phyloP scores from a whole-genome alignment of 441 rosid genomes.

The Croton setiger region DNA sequence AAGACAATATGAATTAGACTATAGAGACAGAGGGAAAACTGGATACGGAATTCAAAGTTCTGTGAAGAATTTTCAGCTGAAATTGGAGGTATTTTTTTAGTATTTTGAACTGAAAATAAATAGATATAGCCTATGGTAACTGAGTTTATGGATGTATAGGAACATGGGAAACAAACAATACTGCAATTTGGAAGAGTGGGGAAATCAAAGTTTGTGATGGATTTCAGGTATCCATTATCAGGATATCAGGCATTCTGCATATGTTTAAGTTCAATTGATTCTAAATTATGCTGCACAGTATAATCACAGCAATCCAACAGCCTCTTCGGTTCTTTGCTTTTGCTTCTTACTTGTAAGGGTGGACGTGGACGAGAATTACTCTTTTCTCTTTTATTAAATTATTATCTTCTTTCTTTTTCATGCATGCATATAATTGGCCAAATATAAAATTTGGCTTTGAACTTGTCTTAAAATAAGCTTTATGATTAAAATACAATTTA shows the following conservation, averaged over 20 bases:
- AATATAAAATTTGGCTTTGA: no score
- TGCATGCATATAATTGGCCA: no score
- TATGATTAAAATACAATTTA: no score
- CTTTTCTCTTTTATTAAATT: no score
- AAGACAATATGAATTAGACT: slow-evolving; percentile 75
- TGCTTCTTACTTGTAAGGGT: not conserved
- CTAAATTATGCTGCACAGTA: slow-evolving; percentile 81
- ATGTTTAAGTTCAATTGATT: slow-evolving; percentile 85
- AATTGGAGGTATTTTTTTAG: slow-evolving; percentile 53
- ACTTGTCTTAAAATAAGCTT: no score
- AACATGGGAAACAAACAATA: slow-evolving; percentile 67
- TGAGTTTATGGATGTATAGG: slow-evolving; percentile 27
- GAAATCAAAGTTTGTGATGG: slow-evolving; percentile 64
- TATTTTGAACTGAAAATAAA: no score
- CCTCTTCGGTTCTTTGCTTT: slow-evolving; percentile 25
- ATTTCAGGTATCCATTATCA: slow-evolving; percentile 87
- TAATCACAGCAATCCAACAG: slow-evolving; percentile 48
- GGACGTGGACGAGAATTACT: not conserved
- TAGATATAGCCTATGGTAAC: not conserved
- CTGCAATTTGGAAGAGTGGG: slow-evolving; percentile 87
- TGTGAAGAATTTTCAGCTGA: slow-evolving; percentile 87
- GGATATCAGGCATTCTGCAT: slow-evolving; percentile 91
- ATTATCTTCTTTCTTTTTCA: no score
- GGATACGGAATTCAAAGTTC: slow-evolving; percentile 69
- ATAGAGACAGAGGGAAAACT: slow-evolving; percentile 77